Evolutionary conservation across 2,329 filamentous ascomycete genomes (phyloP), one percentile per base, ranked within the genome.

Genomic region (Penicillium decumbens): DNA sequence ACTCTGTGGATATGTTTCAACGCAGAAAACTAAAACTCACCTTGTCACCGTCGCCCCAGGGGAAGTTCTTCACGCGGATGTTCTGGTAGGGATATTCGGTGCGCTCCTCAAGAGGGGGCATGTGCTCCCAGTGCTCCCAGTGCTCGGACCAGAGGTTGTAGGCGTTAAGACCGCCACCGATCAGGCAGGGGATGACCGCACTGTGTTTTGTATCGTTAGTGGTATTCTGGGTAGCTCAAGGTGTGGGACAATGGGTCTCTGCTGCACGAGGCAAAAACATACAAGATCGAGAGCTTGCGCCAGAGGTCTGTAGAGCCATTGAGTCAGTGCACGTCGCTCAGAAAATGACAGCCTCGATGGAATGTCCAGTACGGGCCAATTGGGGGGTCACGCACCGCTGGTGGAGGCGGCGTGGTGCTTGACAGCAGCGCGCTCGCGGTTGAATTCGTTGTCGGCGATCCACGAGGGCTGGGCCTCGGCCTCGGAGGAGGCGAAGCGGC

Each of bases 21-120:
- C 37, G 35, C 29, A 28, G 28, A 13, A 49, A 24, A 23, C 25
- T 18, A 32, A 48, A 49, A 67, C 79, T 66, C 60, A 89, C 88
- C 88, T 97, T 93, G 78, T 98, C 93, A 69, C 93, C 93, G 69
- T 97, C 80, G 61, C 92, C 91, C 88, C 88, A 98, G 68, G 83
- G 84, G 80, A 76, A 98, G 83, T 95, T 96, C 85, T 93, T 96
- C 72, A 83, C 82, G 72, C 93, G 88, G 74, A 98, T 88, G 81
- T 98, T 98, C 83, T 95, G 89, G 84, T 95, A 98, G 53, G 90
- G 78, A 77, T 97, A 98, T 79, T 97, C 89, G 66, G 81, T 76
- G 69, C 88, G 87, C 78, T 98, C 93, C 79, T 95, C 89, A 62
- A 92, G 79, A 60, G 93, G 88, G 53, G 87, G 83, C 73, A 88